phyloP scores from a whole-genome alignment of 441 rosid species.

The Erysimum pusillum region DNA sequence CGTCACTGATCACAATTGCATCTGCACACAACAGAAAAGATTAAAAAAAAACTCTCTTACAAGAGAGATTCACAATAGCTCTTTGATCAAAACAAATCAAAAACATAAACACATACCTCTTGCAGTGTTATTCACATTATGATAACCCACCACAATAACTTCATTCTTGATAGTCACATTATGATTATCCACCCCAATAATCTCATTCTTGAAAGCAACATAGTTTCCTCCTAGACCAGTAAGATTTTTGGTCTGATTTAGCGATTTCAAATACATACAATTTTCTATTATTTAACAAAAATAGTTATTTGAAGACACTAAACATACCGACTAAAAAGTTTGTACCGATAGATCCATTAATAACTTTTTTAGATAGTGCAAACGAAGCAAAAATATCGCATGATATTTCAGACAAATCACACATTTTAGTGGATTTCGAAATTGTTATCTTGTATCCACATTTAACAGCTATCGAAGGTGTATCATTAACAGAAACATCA shows the following conservation, averaged over 20 bases:
- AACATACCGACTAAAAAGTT: too few species aligned
- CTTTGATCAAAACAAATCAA: not conserved
- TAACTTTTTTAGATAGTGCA: too few species aligned
- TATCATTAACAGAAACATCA: too few species aligned
- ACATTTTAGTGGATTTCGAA: too few species aligned
- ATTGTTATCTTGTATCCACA: too few species aligned
- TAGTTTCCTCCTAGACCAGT: not conserved
- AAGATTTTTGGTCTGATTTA: not conserved
- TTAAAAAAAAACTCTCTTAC: not conserved
- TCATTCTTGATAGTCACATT: slow-evolving; percentile 4
- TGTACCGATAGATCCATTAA: too few species aligned
- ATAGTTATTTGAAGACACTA: too few species aligned
- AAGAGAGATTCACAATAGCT: not conserved
- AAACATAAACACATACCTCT: not conserved
- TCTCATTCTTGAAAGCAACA: not conserved
- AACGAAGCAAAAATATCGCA: too few species aligned
- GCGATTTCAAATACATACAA: not conserved
- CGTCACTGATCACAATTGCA: slow-evolving; percentile 33
- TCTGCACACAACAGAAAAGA: slow-evolving; percentile 24
- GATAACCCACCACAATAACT: not conserved
- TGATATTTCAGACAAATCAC: too few species aligned
- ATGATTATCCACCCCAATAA: not conserved
- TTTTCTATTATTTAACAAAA: not conserved
- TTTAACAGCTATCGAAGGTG: too few species aligned
- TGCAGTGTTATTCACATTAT: not conserved